A percentile compares a stretch with the other conserved stretches of the same genome.
Evolutionary conservation across 2,329 filamentous ascomycete species (phyloP).

Genomic region (Beauveria brongniartii): DNA sequence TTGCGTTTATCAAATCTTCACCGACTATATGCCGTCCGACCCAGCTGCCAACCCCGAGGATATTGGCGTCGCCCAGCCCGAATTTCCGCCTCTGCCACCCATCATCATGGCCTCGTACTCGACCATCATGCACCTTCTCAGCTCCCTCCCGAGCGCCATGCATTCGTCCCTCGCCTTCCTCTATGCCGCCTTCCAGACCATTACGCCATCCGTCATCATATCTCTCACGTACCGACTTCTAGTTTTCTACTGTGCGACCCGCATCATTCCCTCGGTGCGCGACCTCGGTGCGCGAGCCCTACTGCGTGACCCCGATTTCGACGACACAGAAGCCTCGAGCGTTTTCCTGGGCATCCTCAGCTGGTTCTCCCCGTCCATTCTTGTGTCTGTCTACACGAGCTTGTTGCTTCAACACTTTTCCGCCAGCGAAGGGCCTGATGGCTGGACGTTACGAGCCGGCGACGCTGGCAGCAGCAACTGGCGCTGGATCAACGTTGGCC

Average conservation of each 20-base stretch:
- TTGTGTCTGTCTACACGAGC: conserved; percentile 95
- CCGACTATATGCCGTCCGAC: conserved; percentile 86
- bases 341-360: conserved; percentile 75
- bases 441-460: conserved; percentile 81
- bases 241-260: conserved; percentile 89
- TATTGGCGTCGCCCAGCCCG: conserved; percentile 55
- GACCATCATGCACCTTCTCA: conserved; percentile 76
- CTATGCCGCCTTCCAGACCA: conserved; percentile 86
- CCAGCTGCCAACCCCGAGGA: conserved; percentile 45
- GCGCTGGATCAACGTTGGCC: conserved; percentile 87
- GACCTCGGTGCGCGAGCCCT: conserved; percentile 78
- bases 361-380: conserved; percentile 90
- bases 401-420: conserved; percentile 93
- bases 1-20: conserved; percentile 98
- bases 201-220: conserved; percentile 92
- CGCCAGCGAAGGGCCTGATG: conserved; percentile 58
- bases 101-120: conserved; percentile 99
- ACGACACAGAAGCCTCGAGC: conserved; percentile 76
- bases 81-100: conserved; percentile 91
- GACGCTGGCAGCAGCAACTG: conserved; percentile 75
- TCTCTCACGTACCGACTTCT: conserved; percentile 89
- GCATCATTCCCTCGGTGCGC: conserved; percentile 89
- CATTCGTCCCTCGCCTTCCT: conserved; percentile 80
- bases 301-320: conserved; percentile 75
- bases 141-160: conserved; percentile 73